Percentiles rank a stretch among this genome's conserved stretches.
Evolutionary conservation across 78 protist genomes (phyloP).

Genomic region (Dictyostelium capitatum): DNA sequence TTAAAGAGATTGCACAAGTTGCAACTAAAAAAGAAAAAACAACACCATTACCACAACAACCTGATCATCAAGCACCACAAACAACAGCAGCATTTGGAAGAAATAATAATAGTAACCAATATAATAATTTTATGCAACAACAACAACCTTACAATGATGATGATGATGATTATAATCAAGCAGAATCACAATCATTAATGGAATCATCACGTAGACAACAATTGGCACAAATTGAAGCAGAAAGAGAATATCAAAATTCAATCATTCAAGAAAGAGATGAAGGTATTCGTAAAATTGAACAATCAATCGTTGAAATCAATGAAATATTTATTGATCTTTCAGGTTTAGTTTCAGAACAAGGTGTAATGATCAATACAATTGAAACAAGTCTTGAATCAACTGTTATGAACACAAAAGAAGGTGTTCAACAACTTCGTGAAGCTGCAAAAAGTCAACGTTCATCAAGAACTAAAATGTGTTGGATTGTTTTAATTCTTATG

Average conservation of each 20-base stretch:
- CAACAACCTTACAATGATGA: constrained; percentile 39
- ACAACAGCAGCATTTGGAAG: constrained; percentile 15
- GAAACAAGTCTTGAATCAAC: constrained; percentile 64
- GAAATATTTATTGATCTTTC: constrained; percentile 90
- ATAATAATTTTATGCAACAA: neutral
- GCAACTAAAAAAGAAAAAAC: constrained; percentile 66
- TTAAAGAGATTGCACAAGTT: constrained; percentile 56
- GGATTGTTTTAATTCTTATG: constrained; percentile 73
- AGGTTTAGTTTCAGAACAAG: constrained; percentile 87
- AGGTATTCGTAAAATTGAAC: constrained; percentile 85
- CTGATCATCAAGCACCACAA: constrained; percentile 13
- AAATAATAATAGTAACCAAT: neutral
- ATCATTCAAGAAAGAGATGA: constrained; percentile 89
- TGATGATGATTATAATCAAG: constrained; percentile 32
- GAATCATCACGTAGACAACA: constrained; percentile 79
- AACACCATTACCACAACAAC: constrained; percentile 63
- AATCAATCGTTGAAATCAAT: constrained; percentile 86
- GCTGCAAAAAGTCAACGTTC: constrained; percentile 62
- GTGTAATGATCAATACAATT: constrained; percentile 78
- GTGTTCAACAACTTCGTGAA: constrained; percentile 48
- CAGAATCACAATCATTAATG: constrained; percentile 65
- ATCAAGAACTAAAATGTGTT: constrained; percentile 82
- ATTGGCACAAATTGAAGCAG: constrained; percentile 69
- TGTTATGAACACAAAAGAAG: constrained; percentile 54
- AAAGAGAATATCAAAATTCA: constrained; percentile 82